Conservation (phyloP, 352 stramenopile genomes). For the Plasmopara muralis region DNA sequence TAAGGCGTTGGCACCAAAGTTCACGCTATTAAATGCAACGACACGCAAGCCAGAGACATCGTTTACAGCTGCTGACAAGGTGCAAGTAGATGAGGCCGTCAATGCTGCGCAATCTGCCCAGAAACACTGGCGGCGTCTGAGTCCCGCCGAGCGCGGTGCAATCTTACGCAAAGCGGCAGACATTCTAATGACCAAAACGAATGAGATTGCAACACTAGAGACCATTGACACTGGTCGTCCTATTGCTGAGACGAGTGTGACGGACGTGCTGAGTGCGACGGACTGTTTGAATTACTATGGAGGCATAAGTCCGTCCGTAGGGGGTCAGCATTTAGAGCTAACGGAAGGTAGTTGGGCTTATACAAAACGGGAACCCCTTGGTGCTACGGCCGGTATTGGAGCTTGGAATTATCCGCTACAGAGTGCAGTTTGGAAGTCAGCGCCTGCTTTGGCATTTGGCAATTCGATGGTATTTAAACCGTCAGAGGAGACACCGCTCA, state of each 20-base stretch:
- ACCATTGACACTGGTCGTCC: slow-evolving; percentile 72
- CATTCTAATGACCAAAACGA: slow-evolving; percentile 48
- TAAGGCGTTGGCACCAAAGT: slow-evolving; percentile 10
- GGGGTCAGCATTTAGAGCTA: slow-evolving; percentile 64
- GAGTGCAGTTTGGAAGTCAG: slow-evolving; percentile 76
- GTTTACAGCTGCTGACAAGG: slow-evolving; percentile 37
- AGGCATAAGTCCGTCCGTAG: slow-evolving; percentile 53
- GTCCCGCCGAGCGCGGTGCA: slow-evolving; percentile 51
- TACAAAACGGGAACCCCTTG: slow-evolving; percentile 64
- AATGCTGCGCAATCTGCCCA: slow-evolving; percentile 36
- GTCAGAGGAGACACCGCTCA: slow-evolving; percentile 80
- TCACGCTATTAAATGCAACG: slow-evolving; percentile 59
- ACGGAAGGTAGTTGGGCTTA: slow-evolving; percentile 66
- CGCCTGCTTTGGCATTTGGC: slow-evolving; percentile 75
- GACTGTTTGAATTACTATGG: slow-evolving; percentile 81
- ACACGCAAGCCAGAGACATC: slow-evolving; percentile 44
- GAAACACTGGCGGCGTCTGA: slow-evolving; percentile 51
- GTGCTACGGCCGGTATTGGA: slow-evolving; percentile 66
- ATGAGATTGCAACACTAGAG: slow-evolving; percentile 66
- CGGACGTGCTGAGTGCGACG: slow-evolving; percentile 60
- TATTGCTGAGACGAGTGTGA: slow-evolving; percentile 63
- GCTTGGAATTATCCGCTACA: slow-evolving; percentile 83
- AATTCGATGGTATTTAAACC: slow-evolving; percentile 92
- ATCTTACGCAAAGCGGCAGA: slow-evolving; percentile 59
- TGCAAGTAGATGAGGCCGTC: slow-evolving; percentile 52